phyloP scores from a whole-genome alignment of 73 alveolate genomes.

The Vitrella brassicaformis region DNA sequence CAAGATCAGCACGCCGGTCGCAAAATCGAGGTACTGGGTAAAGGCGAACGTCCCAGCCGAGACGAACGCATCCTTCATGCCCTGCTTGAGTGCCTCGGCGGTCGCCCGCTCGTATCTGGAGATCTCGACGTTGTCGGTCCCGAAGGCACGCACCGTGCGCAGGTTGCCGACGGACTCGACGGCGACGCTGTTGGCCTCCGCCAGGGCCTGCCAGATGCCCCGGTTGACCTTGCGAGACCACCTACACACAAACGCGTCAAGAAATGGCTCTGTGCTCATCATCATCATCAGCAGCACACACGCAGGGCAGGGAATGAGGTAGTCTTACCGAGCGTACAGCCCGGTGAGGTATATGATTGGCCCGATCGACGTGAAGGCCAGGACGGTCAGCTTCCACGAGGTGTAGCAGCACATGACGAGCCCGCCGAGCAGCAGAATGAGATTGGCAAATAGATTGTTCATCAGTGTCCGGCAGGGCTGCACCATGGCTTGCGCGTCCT shows the following conservation, averaged over 20 bases:
- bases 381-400: not conserved
- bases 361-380: not conserved
- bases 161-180: not conserved
- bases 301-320: too few relatives aligned
- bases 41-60: not conserved
- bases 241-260: too few relatives aligned
- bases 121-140: not conserved
- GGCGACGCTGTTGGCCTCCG: not conserved
- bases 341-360: not conserved
- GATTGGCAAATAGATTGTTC: not conserved
- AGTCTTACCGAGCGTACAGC: not conserved
- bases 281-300: too few relatives aligned
- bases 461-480: not conserved
- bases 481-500: not conserved
- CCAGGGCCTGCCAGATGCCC: not conserved
- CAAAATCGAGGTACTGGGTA: not conserved
- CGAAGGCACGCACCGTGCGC: not conserved
- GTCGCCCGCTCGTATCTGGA: not conserved
- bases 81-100: not conserved
- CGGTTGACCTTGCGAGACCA: not conserved
- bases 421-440: not conserved
- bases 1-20: not conserved
- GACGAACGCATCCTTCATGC: not conserved
- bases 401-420: not conserved
- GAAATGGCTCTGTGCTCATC: too few relatives aligned